These are phyloP conservation scores for Saccharomyces hybrid DNA, from an alignment of 1,139 yeast genomes.

Conservation along the genomic window DNA sequence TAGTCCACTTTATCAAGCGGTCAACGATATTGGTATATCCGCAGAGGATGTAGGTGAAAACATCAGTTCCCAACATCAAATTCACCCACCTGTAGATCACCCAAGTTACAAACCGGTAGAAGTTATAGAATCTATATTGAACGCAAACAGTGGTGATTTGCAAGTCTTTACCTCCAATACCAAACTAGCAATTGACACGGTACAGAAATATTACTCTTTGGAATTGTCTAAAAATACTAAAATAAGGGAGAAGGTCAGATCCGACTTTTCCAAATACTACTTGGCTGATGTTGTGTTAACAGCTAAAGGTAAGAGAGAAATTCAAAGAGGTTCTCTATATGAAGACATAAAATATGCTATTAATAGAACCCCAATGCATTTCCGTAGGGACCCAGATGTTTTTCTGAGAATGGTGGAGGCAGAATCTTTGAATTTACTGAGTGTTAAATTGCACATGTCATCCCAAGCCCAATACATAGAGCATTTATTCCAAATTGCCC, in stretches of 20 bases:
- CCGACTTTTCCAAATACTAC: conserved; percentile 59
- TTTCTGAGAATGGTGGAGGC: conserved; percentile 89
- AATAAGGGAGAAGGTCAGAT: conserved; percentile 67
- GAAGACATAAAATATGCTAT: conserved; percentile 88
- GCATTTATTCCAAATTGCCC: conserved; percentile 47
- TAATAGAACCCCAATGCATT: conserved; percentile 67
- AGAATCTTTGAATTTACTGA: conserved; percentile 55
- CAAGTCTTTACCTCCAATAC: conserved; percentile 46
- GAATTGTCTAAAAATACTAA: conserved; percentile 78
- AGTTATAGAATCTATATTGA: conserved; percentile 47
- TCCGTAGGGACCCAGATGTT: conserved; percentile 67
- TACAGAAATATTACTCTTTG: conserved; percentile 67
- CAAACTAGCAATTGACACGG: conserved; percentile 62
- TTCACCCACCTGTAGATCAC: conserved; percentile 68
- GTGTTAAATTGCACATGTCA: conserved; percentile 40
- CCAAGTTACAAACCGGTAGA: conserved; percentile 57
- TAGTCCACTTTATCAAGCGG: conserved; percentile 60
- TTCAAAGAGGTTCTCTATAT: conserved; percentile 73
- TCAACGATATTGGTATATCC: conserved; percentile 67
- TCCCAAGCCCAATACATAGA: conserved; percentile 39
- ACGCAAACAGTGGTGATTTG: conserved; percentile 41
- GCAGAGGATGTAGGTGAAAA: conserved; percentile 81
- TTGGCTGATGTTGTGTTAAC: conserved; percentile 69
- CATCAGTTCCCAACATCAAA: conserved; percentile 60
- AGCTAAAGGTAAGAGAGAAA: conserved; percentile 77